A percentile compares a stretch with the other conserved stretches of the same genome.
phyloP scores from a whole-genome alignment of 1,284 basidiomycete species.

The Ceratobasidium sp. region DNA sequence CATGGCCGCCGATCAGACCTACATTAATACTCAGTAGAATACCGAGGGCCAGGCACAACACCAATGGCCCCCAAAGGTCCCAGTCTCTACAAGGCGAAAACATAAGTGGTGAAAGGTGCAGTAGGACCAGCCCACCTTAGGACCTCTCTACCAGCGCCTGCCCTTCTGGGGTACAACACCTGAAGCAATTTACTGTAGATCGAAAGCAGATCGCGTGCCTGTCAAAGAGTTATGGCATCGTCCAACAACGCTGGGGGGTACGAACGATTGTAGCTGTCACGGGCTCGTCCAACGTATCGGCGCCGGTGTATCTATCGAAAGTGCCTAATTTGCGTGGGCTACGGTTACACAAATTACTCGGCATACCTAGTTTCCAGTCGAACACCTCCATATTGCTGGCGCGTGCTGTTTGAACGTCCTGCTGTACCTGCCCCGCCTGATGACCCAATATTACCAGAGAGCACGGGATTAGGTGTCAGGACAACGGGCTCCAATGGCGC shows the following conservation, averaged over 20 bases:
- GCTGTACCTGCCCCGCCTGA: constrained; percentile 50
- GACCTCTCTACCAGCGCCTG: constrained; percentile 74
- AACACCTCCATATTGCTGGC: constrained; percentile 78
- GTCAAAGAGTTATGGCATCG: constrained; percentile 14
- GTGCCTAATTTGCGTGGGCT: background rate
- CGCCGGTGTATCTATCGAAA: constrained; percentile 70
- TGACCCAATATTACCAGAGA: constrained; percentile 77
- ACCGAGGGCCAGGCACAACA: constrained; percentile 81
- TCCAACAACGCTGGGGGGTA: constrained; percentile 42
- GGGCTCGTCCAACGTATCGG: constrained; percentile 89
- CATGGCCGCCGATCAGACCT: constrained; percentile 46
- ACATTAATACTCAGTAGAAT: constrained; percentile 90
- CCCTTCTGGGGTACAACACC: constrained; percentile 83
- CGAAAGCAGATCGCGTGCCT: constrained; percentile 85
- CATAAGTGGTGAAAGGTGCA: background rate
- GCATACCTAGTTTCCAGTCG: constrained; percentile 81
- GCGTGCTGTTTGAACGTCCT: constrained; percentile 50
- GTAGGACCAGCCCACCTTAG: constrained; percentile 59
- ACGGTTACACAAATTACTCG: background rate
- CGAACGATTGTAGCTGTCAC: constrained; percentile 85
- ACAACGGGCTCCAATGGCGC: constrained; percentile 55
- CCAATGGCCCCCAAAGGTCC: constrained; percentile 94
- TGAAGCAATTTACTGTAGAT: constrained; percentile 91
- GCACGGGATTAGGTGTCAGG: constrained; percentile 49
- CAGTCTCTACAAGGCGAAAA: constrained; percentile 68